phyloP scores from a whole-genome alignment of 805 yeast species.

The Schizosaccharomyces cryophilus region DNA sequence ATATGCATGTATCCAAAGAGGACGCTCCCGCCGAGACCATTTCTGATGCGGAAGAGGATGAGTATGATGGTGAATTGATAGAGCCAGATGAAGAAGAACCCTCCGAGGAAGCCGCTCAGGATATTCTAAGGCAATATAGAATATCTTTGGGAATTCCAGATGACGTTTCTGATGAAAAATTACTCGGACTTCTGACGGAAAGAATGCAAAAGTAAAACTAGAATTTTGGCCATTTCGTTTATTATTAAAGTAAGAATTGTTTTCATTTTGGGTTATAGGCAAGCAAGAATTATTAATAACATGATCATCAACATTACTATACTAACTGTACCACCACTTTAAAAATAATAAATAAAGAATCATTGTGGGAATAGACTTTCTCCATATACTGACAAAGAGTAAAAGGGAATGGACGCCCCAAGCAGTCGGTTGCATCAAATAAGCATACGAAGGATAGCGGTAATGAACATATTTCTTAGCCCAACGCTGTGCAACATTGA shows the following conservation, averaged over 20 bases:
- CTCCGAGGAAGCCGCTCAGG: not conserved
- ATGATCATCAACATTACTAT: no score
- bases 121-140: not conserved
- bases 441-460: no score
- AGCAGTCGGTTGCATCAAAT: no score
- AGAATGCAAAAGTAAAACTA: not conserved
- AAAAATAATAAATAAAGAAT: no score
- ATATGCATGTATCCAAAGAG: constrained; percentile 39
- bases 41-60: constrained; percentile 29
- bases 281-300: no score
- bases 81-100: constrained; percentile 1
- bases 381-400: no score
- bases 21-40: constrained; percentile 29
- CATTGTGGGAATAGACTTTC: no score
- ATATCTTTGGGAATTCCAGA: not conserved
- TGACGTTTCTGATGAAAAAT: not conserved
- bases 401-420: no score
- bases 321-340: no score
- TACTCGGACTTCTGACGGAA: not conserved
- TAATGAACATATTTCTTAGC: no score
- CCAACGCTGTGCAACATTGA: no score
- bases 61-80: constrained; percentile 14
- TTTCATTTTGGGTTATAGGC: not conserved
- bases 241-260: not conserved
- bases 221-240: not conserved